These are phyloP conservation scores for Cladophialophora yegresii DNA, from an alignment of 2,329 filamentous ascomycete species.

Conservation along the genomic window DNA sequence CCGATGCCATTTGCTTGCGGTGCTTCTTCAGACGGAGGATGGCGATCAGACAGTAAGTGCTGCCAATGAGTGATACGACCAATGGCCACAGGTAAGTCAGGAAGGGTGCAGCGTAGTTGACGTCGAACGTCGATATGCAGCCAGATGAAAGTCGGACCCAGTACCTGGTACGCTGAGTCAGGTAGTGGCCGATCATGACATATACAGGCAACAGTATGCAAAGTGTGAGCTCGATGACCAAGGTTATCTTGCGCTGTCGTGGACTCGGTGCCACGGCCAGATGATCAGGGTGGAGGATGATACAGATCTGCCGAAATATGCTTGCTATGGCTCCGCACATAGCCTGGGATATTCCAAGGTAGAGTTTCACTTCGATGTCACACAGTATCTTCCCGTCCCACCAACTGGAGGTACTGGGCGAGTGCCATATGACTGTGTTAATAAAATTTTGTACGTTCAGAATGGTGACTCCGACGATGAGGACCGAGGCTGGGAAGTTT, in stretches of 20 bases:
- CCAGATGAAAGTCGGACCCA: conserved; percentile 44
- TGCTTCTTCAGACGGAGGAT: conserved; percentile 63
- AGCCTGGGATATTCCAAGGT: conserved; percentile 56
- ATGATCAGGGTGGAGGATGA: conserved; percentile 61
- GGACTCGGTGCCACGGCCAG: conserved; percentile 55
- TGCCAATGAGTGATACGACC: conserved; percentile 55
- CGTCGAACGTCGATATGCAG: conserved; percentile 57
- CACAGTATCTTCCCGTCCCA: conserved; percentile 64
- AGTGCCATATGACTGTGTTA: conserved; percentile 67
- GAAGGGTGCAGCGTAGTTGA: conserved; percentile 60
- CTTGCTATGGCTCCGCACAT: conserved; percentile 57
- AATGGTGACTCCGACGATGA: conserved; percentile 60
- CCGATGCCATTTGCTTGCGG: conserved; percentile 58
- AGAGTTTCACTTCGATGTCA: conserved; percentile 64
- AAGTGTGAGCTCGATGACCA: conserved; percentile 56
- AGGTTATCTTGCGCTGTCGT: conserved; percentile 50
- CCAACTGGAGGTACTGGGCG: conserved; percentile 56
- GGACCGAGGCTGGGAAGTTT: conserved; percentile 61
- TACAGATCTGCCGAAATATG: conserved; percentile 62
- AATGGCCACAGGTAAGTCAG: conserved; percentile 60
- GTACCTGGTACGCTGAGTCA: conserved; percentile 63
- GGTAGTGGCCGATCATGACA: conserved; percentile 59
- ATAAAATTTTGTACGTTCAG: conserved; percentile 60
- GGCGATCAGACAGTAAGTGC: conserved; percentile 64
- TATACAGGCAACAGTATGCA: conserved; percentile 60